Evolutionary conservation across 768 basidiomycete species (phyloP), one percentile per base, ranked within the genome.

Genomic region (Fomitopsis pulvina): DNA sequence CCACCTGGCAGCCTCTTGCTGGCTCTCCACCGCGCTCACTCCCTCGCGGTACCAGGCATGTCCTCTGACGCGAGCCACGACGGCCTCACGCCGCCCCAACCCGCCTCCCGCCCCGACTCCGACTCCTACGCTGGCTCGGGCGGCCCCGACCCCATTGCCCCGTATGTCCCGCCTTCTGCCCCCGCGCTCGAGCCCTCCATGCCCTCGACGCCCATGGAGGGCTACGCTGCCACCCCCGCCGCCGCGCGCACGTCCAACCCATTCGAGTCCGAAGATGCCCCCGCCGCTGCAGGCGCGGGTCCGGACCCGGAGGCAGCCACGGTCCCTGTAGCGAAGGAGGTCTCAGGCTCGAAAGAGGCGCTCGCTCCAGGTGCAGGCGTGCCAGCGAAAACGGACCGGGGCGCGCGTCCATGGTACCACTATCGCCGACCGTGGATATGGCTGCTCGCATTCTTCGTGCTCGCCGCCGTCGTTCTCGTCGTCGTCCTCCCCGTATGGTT

Each of bases 401-500:
- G 41, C 27, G 29, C 25, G 37, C 39, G 51, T 6, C 60, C 60
- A 4, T 50, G 59, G n/a, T 57, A 53, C 49, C 30, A 32, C 30
- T 32, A 32, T 16, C 58, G 57, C 46, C 57, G 57, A 16, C 60
- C 60, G 4, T 40, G 44, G 38, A 48, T 60, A 53, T 62, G 57
- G 55, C n/a, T 57, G 16, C 28, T 32, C 3, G 39, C 56, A 26
- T 49, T 34, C n/a, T 57, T 41, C 16, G 34, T 42, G 10, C 41
- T 61, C 28, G 60, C 53, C 3, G 52, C 58, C 45, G 46, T 64
- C 29, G 59, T 60, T 20, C 48, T 63, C n/a, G 64, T 60, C 1
- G 57, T 66, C 47, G 57, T 64, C 38, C 52, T 66, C 20, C 64
- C 64, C 12, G 61, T 66, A n/a, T 56, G 53, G 34, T 57, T 64